Evolutionary conservation across 345 rosid species (phyloP).

Genomic region (Carallia pectinifolia): DNA sequence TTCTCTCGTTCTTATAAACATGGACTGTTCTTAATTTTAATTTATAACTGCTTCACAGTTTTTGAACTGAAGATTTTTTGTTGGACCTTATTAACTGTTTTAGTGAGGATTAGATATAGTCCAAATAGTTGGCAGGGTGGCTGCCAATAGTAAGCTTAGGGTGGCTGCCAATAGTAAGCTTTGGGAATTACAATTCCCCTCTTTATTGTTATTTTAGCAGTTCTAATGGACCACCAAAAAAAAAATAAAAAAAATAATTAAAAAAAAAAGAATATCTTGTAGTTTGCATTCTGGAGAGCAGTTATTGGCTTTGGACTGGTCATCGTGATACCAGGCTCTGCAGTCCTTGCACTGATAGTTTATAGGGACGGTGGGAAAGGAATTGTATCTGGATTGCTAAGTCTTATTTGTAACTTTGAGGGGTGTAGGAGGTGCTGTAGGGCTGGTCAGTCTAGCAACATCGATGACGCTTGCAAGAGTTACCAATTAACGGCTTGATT

Average conservation of each 20-base stretch:
- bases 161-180: no score
- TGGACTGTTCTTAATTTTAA: constrained; percentile 72
- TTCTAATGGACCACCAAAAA: no score
- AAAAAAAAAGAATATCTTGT: no score
- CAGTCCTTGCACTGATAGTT: constrained; percentile 88
- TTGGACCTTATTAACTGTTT: constrained; percentile 96
- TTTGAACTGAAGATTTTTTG: constrained; percentile 78
- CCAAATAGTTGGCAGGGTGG: no score
- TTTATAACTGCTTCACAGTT: constrained; percentile 74
- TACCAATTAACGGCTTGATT: no score
- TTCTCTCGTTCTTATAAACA: constrained; percentile 73
- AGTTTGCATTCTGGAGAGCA: constrained; percentile 55
- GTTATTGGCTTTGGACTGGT: constrained; percentile 92
- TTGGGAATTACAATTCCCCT: no score
- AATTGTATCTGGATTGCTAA: constrained; percentile 78
- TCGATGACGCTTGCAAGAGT: no score
- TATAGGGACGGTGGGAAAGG: constrained; percentile 70
- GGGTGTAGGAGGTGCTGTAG: constrained; percentile 93
- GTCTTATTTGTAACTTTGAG: constrained; percentile 73
- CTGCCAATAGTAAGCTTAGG: no score
- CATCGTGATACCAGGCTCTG: constrained; percentile 90
- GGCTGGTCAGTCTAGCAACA: constrained; percentile 53
- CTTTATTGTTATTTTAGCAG: no score
- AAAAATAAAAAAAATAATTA: no score
- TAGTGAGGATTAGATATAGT: constrained; percentile 40